Conservation (phyloP, 2,329 filamentous ascomycete genomes). For the Neopestalotiopsis rosae region DNA sequence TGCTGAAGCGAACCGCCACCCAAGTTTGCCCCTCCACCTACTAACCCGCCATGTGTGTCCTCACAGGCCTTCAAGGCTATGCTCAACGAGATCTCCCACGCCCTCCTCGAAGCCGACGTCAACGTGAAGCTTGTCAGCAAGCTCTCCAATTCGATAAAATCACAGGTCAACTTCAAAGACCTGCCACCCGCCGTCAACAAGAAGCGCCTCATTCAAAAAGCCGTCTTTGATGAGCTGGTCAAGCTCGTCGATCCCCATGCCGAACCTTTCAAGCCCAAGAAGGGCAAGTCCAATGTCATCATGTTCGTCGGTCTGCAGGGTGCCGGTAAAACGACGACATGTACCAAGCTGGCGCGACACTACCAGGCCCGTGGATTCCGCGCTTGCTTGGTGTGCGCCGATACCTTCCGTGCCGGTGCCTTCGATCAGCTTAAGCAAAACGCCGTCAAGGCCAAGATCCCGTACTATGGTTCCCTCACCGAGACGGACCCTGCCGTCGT, state of each 20-base stretch:
- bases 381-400: constrained; percentile 91
- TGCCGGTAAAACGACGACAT: constrained; percentile 97
- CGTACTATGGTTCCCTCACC: constrained; percentile 95
- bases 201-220: constrained; percentile 96
- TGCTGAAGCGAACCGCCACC: constrained; percentile 20
- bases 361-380: constrained; percentile 95
- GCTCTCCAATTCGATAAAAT: constrained; percentile 91
- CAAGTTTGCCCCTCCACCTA: constrained; percentile 15
- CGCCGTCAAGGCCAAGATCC: constrained; percentile 97
- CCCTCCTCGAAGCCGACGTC: constrained; percentile 94
- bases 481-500: constrained; percentile 96
- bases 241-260: constrained; percentile 94
- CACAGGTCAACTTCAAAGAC: constrained; percentile 92
- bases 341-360: constrained; percentile 94
- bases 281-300: constrained; percentile 94
- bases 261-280: constrained; percentile 95
- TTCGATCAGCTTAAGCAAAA: constrained; percentile 99
- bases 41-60: constrained; percentile 40
- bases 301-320: constrained; percentile 99
- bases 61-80: constrained; percentile 89
- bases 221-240: constrained; percentile 96
- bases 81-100: constrained; percentile 97
- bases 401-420: constrained; percentile 97
- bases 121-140: constrained; percentile 92
- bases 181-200: constrained; percentile 93